These are phyloP conservation scores for Microcyclosporella mali DNA, from an alignment of 2,329 filamentous ascomycete species.

Conservation along the genomic window DNA sequence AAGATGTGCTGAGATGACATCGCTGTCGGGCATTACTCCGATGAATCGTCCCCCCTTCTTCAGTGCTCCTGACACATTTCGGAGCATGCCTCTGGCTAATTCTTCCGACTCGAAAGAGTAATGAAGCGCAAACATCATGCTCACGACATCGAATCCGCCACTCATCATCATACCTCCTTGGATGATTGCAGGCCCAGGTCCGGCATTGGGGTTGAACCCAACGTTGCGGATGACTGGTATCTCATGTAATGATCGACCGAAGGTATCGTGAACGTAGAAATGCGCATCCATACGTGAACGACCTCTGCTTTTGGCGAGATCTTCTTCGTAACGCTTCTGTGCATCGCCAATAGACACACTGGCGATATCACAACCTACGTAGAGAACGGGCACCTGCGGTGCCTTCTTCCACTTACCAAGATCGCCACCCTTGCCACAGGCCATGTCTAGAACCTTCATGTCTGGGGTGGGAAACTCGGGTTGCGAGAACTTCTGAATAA, in stretches of 20 bases:
- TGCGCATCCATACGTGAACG: constrained; percentile 58
- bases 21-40: constrained; percentile 93
- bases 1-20: constrained; percentile 77
- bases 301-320: constrained; percentile 31
- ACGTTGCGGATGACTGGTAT: constrained; percentile 77
- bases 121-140: constrained; percentile 99
- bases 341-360: constrained; percentile 90
- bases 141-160: constrained; percentile 86
- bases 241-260: constrained; percentile 73
- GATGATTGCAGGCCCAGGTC: constrained; percentile 49
- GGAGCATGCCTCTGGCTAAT: constrained; percentile 85
- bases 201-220: constrained; percentile 71
- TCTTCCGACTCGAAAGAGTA: constrained; percentile 93
- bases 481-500: constrained; percentile 88
- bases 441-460: constrained; percentile 82
- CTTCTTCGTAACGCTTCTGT: constrained; percentile 65
- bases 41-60: constrained; percentile 94
- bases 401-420: constrained; percentile 93
- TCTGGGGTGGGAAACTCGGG: constrained; percentile 42
- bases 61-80: constrained; percentile 81
- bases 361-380: constrained; percentile 89
- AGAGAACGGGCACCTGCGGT: constrained; percentile 83
- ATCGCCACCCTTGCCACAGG: constrained; percentile 95
- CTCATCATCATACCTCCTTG: constrained; percentile 60
- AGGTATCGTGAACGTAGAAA: constrained; percentile 90